phyloP scores from a whole-genome alignment of 2,329 filamentous ascomycete genomes.

The Colletotrichum siamense region DNA sequence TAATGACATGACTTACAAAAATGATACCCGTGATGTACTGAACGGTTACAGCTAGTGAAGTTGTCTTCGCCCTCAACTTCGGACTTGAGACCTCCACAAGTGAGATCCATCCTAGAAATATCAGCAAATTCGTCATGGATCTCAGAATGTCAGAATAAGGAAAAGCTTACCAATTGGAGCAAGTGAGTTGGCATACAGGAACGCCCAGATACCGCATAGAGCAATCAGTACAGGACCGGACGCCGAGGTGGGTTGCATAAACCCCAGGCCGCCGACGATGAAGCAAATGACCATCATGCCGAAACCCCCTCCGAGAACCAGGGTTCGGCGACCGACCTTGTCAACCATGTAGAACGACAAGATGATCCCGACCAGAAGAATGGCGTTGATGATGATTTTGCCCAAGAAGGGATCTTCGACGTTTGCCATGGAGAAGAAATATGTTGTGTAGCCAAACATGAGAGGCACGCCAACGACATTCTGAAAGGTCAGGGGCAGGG shows the following conservation, averaged over 20 bases:
- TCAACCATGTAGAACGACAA: slow-evolving; percentile 24
- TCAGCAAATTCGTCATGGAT: background rate
- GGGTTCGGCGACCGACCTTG: slow-evolving; percentile 19
- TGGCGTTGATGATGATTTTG: slow-evolving; percentile 20
- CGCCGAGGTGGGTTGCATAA: background rate
- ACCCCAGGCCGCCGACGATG: background rate
- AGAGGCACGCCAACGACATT: slow-evolving; percentile 27
- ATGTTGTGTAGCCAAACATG: slow-evolving; percentile 28
- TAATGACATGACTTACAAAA: background rate
- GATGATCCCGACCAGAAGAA: slow-evolving; percentile 21
- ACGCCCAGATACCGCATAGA: background rate
- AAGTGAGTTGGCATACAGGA: background rate
- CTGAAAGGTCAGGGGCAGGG: slow-evolving; percentile 8
- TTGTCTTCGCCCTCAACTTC: background rate
- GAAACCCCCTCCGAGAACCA: background rate
- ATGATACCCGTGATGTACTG: background rate
- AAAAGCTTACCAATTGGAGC: background rate
- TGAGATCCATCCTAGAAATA: background rate
- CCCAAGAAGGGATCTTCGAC: slow-evolving; percentile 27
- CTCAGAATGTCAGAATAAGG: background rate
- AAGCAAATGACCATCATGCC: background rate
- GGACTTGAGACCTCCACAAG: background rate
- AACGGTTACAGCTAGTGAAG: background rate
- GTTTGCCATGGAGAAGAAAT: slow-evolving; percentile 28
- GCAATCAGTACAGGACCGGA: slow-evolving; percentile 23